Conservation (phyloP, 805 yeast genomes). For the Wickerhamomyces hampshirensis region DNA sequence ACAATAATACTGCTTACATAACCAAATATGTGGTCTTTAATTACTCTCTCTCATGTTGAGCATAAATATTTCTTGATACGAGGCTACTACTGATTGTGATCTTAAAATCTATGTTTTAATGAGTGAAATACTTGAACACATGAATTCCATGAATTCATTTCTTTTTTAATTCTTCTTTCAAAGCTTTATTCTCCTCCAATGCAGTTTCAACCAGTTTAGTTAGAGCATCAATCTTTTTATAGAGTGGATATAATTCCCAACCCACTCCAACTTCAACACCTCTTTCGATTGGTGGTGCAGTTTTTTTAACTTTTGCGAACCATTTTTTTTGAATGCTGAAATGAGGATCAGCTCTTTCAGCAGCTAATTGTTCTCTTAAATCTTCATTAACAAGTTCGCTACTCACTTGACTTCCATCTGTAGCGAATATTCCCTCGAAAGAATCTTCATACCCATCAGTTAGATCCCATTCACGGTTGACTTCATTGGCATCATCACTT, state of each 20-base stretch:
- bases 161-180: conserved; percentile 10
- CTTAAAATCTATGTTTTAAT: too few species aligned
- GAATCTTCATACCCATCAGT: conserved; percentile 61
- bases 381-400: conserved; percentile 31
- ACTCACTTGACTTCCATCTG: conserved; percentile 22
- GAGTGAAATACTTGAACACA: too few species aligned
- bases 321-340: conserved; percentile 54
- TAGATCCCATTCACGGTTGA: conserved; percentile 77
- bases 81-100: too few species aligned
- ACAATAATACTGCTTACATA: too few species aligned
- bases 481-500: conserved; percentile 76
- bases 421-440: conserved; percentile 27
- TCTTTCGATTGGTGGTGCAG: conserved; percentile 54
- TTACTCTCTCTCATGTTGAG: too few species aligned
- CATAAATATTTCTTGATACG: too few species aligned
- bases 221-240: conserved; percentile 41
- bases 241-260: conserved; percentile 59
- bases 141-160: background rate
- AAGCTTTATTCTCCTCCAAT: conserved; percentile 15
- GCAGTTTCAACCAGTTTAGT: conserved; percentile 19
- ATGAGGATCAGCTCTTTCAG: conserved; percentile 66
- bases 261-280: conserved; percentile 53
- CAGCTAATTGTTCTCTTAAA: conserved; percentile 48
- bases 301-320: conserved; percentile 41
- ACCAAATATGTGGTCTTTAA: too few species aligned